These are phyloP conservation scores for Lipomyces yamadae DNA, from an alignment of 805 yeast genomes.

Conservation along the genomic window DNA sequence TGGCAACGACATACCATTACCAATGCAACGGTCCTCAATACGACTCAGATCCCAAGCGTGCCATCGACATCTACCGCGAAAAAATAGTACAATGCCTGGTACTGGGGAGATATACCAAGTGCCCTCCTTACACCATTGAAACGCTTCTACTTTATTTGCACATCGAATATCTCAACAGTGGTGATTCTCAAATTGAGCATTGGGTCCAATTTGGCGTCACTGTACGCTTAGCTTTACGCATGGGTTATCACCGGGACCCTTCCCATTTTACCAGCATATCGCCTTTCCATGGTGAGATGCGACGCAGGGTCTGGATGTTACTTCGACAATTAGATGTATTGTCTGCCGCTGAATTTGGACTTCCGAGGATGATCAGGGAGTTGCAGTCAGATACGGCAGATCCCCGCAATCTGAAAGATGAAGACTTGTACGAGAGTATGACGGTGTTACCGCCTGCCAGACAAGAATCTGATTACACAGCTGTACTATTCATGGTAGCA, in stretches of 20 bases:
- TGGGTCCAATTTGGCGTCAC: not conserved
- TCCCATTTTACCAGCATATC: not conserved
- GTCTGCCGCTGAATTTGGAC: slow-evolving; percentile 42
- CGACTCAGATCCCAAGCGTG: not conserved
- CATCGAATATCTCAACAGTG: not conserved
- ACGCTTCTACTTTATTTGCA: not conserved
- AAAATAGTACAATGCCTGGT: not conserved
- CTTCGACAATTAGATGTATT: slow-evolving; percentile 39
- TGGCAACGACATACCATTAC: not conserved
- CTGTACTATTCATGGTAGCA: not conserved
- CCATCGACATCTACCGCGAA: slow-evolving; percentile 30
- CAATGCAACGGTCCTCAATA: not conserved
- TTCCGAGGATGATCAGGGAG: slow-evolving; percentile 41
- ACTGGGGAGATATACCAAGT: not conserved
- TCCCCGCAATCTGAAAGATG: slow-evolving; percentile 40
- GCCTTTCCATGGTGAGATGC: slow-evolving; percentile 20
- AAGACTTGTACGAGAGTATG: slow-evolving; percentile 37
- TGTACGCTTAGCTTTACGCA: not conserved
- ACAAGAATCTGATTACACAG: slow-evolving; percentile 30
- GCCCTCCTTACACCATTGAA: slow-evolving; percentile 1
- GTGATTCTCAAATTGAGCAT: not conserved
- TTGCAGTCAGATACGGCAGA: slow-evolving; percentile 41
- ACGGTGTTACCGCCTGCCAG: slow-evolving; percentile 33
- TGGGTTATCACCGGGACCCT: slow-evolving; percentile 3
- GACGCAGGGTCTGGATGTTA: slow-evolving; percentile 42